Evolutionary conservation across 441 rosid species (phyloP).

Genomic region (Erysimum cheiri): DNA sequence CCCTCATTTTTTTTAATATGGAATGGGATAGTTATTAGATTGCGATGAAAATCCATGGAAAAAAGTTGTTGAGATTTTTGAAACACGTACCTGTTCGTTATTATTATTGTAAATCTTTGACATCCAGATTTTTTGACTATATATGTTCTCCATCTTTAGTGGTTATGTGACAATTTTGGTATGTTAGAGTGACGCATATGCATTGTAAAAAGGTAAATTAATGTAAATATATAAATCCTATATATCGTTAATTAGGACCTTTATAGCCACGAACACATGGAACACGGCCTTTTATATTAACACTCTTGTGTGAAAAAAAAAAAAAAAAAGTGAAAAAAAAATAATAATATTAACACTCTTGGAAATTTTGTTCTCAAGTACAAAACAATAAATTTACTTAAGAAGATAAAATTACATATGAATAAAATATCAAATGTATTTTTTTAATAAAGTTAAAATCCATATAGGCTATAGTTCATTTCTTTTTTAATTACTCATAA

Average conservation of each 20-base stretch:
- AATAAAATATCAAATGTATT: too few species aligned
- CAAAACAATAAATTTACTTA: too few species aligned
- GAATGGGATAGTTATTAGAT: conserved; percentile 36
- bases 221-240: neutral
- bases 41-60: conserved; percentile 19
- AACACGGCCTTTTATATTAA: too few species aligned
- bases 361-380: neutral
- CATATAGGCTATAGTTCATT: too few species aligned
- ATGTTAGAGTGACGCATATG: conserved; percentile 17
- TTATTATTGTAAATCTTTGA: conserved; percentile 17
- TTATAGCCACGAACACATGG: neutral
- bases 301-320: too few species aligned
- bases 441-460: too few species aligned
- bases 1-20: neutral
- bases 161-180: conserved; percentile 8
- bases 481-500: too few species aligned
- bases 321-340: too few species aligned
- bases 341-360: too few species aligned
- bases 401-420: too few species aligned
- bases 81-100: conserved; percentile 20
- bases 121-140: neutral
- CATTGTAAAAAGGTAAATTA: neutral
- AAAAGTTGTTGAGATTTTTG: conserved; percentile 17
- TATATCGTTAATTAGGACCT: neutral
- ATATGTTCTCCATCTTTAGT: conserved; percentile 19